Evolutionary conservation across 352 stramenopile genomes (phyloP).

Genomic region (Globisporangium spiculum): DNA sequence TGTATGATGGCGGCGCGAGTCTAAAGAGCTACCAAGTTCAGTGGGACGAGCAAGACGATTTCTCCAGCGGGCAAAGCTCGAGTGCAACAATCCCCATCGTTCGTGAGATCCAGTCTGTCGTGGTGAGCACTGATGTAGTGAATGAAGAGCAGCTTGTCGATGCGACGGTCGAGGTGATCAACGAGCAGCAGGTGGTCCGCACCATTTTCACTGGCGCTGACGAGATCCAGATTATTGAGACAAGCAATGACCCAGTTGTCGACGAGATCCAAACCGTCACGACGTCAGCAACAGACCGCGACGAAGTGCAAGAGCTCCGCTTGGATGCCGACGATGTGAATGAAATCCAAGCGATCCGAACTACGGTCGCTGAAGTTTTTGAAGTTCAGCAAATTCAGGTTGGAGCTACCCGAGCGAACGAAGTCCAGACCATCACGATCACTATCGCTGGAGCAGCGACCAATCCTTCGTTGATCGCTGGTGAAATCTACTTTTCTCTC

Average conservation of each 20-base stretch:
- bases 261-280: slow-evolving; percentile 92
- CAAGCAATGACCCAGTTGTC: slow-evolving; percentile 61
- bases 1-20: slow-evolving; percentile 89
- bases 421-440: slow-evolving; percentile 87
- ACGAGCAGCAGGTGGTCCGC: slow-evolving; percentile 95
- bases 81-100: slow-evolving; percentile 80
- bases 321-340: slow-evolving; percentile 87
- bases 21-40: slow-evolving; percentile 72
- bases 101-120: slow-evolving; percentile 89
- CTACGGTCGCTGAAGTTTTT: slow-evolving; percentile 60
- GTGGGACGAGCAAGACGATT: slow-evolving; percentile 81
- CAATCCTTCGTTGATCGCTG: slow-evolving; percentile 43
- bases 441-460: slow-evolving; percentile 64
- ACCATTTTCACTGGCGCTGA: slow-evolving; percentile 82
- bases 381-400: slow-evolving; percentile 90
- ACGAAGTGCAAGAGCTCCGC: slow-evolving; percentile 89
- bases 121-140: slow-evolving; percentile 74
- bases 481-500: slow-evolving; percentile 51
- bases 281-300: slow-evolving; percentile 87
- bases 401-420: slow-evolving; percentile 52
- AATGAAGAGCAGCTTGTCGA: slow-evolving; percentile 94
- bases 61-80: slow-evolving; percentile 66
- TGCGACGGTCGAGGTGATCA: slow-evolving; percentile 92
- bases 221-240: slow-evolving; percentile 87
- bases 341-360: slow-evolving; percentile 90